A percentile compares a stretch with the other conserved stretches of the same genome.
Conservation (phyloP, 192 early-diverging fungal species). For the Coemansia reversa region DNA sequence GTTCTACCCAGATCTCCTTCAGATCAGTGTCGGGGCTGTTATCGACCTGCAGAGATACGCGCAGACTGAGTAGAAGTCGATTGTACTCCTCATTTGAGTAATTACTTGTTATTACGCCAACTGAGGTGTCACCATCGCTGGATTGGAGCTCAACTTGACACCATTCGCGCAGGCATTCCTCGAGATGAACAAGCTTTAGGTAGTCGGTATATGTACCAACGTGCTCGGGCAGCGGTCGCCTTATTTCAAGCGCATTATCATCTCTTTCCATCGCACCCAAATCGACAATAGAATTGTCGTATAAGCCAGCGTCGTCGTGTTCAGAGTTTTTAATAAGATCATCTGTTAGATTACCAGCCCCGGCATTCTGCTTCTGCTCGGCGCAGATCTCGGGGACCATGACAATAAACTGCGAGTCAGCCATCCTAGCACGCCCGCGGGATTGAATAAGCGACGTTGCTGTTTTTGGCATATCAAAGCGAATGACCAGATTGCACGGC, state of each 20-base stretch:
- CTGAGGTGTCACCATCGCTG: not conserved
- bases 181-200: constrained; percentile 48
- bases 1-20: constrained; percentile 40
- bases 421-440: constrained; percentile 79
- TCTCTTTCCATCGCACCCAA: constrained; percentile 4
- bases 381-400: constrained; percentile 57
- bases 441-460: constrained; percentile 84
- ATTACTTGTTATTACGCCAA: constrained; percentile 20
- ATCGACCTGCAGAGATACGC: constrained; percentile 17
- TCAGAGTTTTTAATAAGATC: not conserved
- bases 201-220: constrained; percentile 38
- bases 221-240: constrained; percentile 14
- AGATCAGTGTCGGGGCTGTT: constrained; percentile 29
- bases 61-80: constrained; percentile 16
- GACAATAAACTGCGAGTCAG: constrained; percentile 71
- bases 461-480: constrained; percentile 78
- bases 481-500: constrained; percentile 83
- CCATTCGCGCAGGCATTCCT: constrained; percentile 65
- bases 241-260: not conserved
- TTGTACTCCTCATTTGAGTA: constrained; percentile 26
- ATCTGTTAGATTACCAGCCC: not conserved
- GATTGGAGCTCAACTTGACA: constrained; percentile 35
- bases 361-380: constrained; percentile 8
- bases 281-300: not conserved
- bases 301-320: not conserved